Evolutionary conservation across 2,329 filamentous ascomycete species (phyloP), one percentile per base, ranked within the genome.

Genomic region (Myriosclerotinia curreyana): DNA sequence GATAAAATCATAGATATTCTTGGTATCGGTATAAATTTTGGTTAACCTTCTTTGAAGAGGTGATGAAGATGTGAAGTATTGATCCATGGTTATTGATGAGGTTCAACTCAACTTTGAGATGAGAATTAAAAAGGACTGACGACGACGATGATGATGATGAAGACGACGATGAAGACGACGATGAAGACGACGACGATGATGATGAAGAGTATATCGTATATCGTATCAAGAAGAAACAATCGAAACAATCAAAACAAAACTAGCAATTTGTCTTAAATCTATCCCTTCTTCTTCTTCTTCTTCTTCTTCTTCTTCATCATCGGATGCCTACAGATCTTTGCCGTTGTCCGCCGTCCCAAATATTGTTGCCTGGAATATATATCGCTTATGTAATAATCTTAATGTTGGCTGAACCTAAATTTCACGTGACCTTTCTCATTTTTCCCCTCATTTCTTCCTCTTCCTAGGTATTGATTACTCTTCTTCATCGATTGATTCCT

Each of bases 11-110:
- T 85, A 89, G 34, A 87, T 90, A 70, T 86, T 89, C 74, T 93
- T 93, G 65, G 89, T 91, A 78, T 93, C 90, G 70, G 89, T 89
- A 75, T 93, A 93, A 64, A 93, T 84, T 71, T 89, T 82, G 69
- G 86, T 90, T 22, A 91, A 80, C 62, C 85, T 82, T 66, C 83
- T 81, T 74, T 86, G 84, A 65, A 86, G 82, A 56, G 84, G 73
- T 60, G 72, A 68, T 58, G 71, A 66, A 34, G 74, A 67, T 48
- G 65, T 70, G 60, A 70, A 70, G 40, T 73, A 64, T 22, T 69
- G 71, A 63, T 73, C 71, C 72, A 74, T 74, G 62, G 9, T 62
- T 38, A 17, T 0, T 40, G 53, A 46, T 31, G 28, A 40, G n/a
- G n/a, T n/a, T n/a, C 22, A 42, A 25, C 22, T 25, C 17, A 28